Conservation (phyloP, 208 protist species). For the Leptomonas pyrrhocoris region DNA sequence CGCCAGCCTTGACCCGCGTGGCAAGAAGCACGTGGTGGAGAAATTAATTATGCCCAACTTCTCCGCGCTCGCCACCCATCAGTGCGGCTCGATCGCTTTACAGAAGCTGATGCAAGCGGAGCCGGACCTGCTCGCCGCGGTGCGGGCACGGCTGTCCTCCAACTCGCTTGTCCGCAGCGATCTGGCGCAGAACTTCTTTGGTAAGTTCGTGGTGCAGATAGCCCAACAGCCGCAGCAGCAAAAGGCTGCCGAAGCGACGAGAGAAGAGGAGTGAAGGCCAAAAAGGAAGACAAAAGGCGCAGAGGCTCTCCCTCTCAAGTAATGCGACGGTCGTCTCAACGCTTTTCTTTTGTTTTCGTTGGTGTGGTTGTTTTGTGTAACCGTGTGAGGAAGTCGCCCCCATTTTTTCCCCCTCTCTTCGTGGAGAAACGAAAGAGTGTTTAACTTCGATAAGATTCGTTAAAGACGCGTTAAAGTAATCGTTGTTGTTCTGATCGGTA, state of each 20-base stretch:
- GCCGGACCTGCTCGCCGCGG: conserved; percentile 45
- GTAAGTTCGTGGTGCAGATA: conserved; percentile 89
- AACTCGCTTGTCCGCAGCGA: conserved; percentile 59
- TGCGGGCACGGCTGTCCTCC: conserved; percentile 43
- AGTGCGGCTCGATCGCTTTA: conserved; percentile 72
- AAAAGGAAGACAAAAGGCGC: not conserved
- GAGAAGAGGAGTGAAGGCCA: not conserved
- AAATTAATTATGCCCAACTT: conserved; percentile 58
- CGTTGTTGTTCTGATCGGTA: too few species aligned
- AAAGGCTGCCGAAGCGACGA: not conserved
- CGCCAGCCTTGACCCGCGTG: conserved; percentile 67
- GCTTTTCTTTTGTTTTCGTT: conserved; percentile 2
- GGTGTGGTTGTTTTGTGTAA: not conserved
- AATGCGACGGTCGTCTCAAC: too few species aligned
- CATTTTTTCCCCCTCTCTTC: not conserved
- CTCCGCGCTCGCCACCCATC: conserved; percentile 54
- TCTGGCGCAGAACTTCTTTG: conserved; percentile 82
- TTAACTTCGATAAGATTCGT: too few species aligned
- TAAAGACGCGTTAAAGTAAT: too few species aligned
- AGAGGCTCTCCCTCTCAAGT: too few species aligned
- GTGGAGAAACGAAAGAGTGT: not conserved
- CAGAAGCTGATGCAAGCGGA: conserved; percentile 86
- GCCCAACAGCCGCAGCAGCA: conserved; percentile 32
- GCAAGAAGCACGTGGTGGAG: conserved; percentile 59
- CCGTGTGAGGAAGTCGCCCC: not conserved